Evolutionary conservation across 176 grass and related monocot genomes (phyloP), one percentile per base, ranked within the genome.

Genomic region (Rhipidocladum racemiflorum): DNA sequence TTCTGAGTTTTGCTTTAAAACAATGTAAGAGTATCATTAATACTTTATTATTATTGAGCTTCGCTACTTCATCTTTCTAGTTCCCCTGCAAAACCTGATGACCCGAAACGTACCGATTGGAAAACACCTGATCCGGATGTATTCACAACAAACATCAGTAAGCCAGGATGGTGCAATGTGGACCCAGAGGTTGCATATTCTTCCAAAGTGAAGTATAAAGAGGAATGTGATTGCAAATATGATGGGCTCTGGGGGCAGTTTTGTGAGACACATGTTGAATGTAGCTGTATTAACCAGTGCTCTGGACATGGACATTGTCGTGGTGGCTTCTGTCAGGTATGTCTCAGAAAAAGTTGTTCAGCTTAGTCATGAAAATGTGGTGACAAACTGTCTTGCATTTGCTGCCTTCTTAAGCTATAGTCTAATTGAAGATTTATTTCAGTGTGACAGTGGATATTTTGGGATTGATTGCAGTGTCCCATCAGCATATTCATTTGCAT

Each of bases 391-490:
- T 42, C 59, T 85, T 86, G 23, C 54, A 32, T 35, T 54, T 69
- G 42, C 70, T 10, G 29, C 27, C 49, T 80, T 53, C 50, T 39
- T 85, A 46, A 64, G 79, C 35, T 80, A 82, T 83, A 76, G 48
- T 72, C 85, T 87, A 82, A 90, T 81, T 68, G 60, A 89, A 42
- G 51, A 34, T 32, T 72, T 78, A 18, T 76, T 77, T 85, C 89
- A 98, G 96, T 98, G 96, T 87, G 83, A 91, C 85, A 85, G 72
- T 85, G 96, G 92, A 43, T 95, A 95, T 80, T 98, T 93, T 88
- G 96, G 96, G 82, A 98, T 91, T 79, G 96, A 98, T 88, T 98
- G 96, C 87, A 91, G 92, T 46, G 81, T 98, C 71, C 96, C 90
- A 80, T 92, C 88, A 78, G 86, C 65, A 18, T 66, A 82, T 80